phyloP scores from a whole-genome alignment of 352 stramenopile species.

The Pilasporangium apinafurcum region DNA sequence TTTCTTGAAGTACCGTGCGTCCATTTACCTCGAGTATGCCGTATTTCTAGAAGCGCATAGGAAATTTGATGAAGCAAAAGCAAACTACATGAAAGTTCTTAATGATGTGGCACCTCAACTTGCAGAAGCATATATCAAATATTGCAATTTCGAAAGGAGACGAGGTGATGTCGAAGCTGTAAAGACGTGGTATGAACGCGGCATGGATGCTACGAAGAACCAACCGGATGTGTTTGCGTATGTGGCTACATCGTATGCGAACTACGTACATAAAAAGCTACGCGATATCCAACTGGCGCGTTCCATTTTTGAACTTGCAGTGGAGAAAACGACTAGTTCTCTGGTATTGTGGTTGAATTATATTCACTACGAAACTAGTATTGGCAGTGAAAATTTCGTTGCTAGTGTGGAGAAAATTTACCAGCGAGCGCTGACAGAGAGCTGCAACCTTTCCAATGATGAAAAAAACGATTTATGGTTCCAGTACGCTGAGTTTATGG shows the following conservation, averaged over 20 bases:
- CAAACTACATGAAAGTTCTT: constrained; percentile 52
- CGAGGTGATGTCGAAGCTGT: constrained; percentile 38
- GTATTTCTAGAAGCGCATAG: constrained; percentile 56
- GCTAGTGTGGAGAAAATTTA: constrained; percentile 35
- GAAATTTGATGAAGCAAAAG: constrained; percentile 40
- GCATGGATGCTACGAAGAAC: constrained; percentile 27
- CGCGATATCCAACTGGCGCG: constrained; percentile 31
- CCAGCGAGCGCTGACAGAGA: constrained; percentile 40
- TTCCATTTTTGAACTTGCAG: constrained; percentile 30
- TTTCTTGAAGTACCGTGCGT: constrained; percentile 69
- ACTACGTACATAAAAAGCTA: constrained; percentile 44
- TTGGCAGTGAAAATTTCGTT: constrained; percentile 21
- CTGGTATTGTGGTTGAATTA: constrained; percentile 61
- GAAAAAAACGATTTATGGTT: constrained; percentile 83
- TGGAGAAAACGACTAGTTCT: constrained; percentile 33
- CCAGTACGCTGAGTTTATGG: constrained; percentile 71
- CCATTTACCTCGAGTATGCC: constrained; percentile 72
- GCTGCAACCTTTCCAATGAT: constrained; percentile 40
- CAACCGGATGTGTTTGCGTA: constrained; percentile 42
- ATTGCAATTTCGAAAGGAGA: constrained; percentile 70
- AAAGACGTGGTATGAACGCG: constrained; percentile 48
- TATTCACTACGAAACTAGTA: constrained; percentile 62
- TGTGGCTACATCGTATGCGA: constrained; percentile 49
- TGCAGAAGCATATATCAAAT: constrained; percentile 55
- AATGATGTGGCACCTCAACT: constrained; percentile 46